A percentile compares a stretch with the other conserved stretches of the same genome.
Conservation (phyloP, 2,329 filamentous ascomycete genomes). For the Herpotrichia juniperi region DNA sequence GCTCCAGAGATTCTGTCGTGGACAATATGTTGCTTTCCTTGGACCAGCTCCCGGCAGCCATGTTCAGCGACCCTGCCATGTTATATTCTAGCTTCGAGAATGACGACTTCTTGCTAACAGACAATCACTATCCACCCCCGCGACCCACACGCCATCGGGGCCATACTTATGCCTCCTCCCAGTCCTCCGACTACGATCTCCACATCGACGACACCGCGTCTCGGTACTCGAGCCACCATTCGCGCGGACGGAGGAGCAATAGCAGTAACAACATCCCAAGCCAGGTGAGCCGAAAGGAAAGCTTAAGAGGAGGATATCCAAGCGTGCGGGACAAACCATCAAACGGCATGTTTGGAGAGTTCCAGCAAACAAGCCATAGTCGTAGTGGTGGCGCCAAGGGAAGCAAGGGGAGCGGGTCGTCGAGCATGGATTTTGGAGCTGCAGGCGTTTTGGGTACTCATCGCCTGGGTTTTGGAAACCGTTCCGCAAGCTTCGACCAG, state of each 20-base stretch:
- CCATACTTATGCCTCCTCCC: slow-evolving; percentile 65
- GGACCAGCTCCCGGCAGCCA: slow-evolving; percentile 66
- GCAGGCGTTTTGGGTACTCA: slow-evolving; percentile 64
- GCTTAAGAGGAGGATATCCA: slow-evolving; percentile 42
- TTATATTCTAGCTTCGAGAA: slow-evolving; percentile 47
- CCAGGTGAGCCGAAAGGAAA: slow-evolving; percentile 34
- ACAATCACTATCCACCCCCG: slow-evolving; percentile 38
- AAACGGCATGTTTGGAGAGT: slow-evolving; percentile 33
- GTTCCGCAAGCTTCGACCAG: slow-evolving; percentile 78
- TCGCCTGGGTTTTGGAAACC: slow-evolving; percentile 60
- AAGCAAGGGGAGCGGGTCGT: slow-evolving; percentile 74
- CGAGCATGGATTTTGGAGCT: slow-evolving; percentile 70
- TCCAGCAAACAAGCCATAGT: slow-evolving; percentile 36
- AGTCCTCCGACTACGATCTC: slow-evolving; percentile 63
- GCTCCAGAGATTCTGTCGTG: slow-evolving; percentile 88
- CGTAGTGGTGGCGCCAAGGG: slow-evolving; percentile 61
- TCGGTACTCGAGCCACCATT: slow-evolving; percentile 49
- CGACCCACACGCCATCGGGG: slow-evolving; percentile 55
- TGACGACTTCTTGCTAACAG: slow-evolving; percentile 46
- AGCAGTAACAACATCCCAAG: slow-evolving; percentile 73
- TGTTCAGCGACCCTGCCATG: slow-evolving; percentile 27
- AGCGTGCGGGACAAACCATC: slow-evolving; percentile 23
- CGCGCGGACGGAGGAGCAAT: slow-evolving; percentile 73
- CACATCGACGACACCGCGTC: slow-evolving; percentile 41
- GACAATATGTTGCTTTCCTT: slow-evolving; percentile 95